Conservation (phyloP, 495 filamentous ascomycete genomes). For the Corynascus novoguineensis region DNA sequence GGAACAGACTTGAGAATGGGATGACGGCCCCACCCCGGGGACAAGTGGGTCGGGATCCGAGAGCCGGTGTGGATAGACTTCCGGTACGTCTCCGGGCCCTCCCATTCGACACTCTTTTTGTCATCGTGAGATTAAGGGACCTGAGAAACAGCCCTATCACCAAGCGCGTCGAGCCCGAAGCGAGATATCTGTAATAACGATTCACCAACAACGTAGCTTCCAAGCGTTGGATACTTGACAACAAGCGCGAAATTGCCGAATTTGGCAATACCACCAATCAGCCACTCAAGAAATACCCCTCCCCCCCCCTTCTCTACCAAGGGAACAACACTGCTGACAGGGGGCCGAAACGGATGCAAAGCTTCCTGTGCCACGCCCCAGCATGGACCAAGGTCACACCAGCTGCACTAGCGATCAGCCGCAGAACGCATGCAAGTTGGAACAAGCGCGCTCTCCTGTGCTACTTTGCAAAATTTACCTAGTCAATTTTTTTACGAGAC, state of each 20-base stretch:
- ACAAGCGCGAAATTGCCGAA: neutral
- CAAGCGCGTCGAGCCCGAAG: neutral
- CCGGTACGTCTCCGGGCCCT: neutral
- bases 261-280: constrained; percentile 1
- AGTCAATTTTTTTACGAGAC: no score
- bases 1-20: neutral
- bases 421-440: no score
- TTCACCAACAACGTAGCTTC: neutral
- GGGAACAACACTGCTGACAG: neutral
- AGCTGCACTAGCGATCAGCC: neutral
- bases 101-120: neutral
- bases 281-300: neutral
- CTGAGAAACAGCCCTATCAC: neutral
- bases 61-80: neutral
- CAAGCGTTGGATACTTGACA: no score
- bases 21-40: neutral
- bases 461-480: no score
- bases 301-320: neutral
- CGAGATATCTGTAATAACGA: neutral
- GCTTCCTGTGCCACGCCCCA: constrained; percentile 4
- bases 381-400: neutral
- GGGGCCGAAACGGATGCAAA: neutral
- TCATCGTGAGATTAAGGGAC: neutral
- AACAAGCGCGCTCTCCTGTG: no score
- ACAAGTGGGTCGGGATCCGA: neutral